Evolutionary conservation across 208 protist genomes (phyloP), one percentile per base, ranked within the genome.

Genomic region (Plasmodiophora brassicae): DNA sequence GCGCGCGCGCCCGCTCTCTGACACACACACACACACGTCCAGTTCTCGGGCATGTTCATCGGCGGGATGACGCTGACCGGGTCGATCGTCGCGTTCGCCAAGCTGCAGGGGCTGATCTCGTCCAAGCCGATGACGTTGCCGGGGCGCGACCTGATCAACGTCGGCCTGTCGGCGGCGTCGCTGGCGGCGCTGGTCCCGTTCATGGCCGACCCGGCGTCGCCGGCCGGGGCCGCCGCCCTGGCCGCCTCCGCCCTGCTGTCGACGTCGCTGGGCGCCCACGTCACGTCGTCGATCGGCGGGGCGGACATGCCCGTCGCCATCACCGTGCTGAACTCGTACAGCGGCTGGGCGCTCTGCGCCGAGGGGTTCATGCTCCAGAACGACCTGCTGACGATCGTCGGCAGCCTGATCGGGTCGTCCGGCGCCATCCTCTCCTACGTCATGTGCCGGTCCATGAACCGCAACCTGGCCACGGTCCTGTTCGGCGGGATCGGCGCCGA

Each of bases 221-320:
- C 72, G 14, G 1, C 88, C 0, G 89, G 83, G 32, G 22, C 90
- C 1, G n/a, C 45, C 0, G 93, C 88, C 85, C 60, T 96, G 0
- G 71, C n/a, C 10, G 84, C 88, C 0, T 88, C 89, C 0, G 91
- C 92, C 0, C 25, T 86, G 10, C 32, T 94, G 0, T 95, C 94
- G 32, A 89, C 88, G 22, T 8, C 87, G 10, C 87, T 96, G 71
- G 92, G n/a, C n/a, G n/a, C n/a, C n/a, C n/a, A n/a, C n/a, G 8
- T 90, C n/a, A 85, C 46, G 5, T 35, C 41, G 14, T 89, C 93
- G 50, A 95, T 97, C 39, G 95, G 94, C 50, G 95, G 95, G 41
- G 95, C 95, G 71, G 96, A 97, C 90, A 97, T 97, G 95, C 96
- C 96, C 5, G 95, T 97, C 0, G 94, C 95, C 32, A 95, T 97